Percentiles rank a stretch among this genome's conserved stretches.
These are phyloP conservation scores for Filobasidium uniguttulatum DNA, from an alignment of 1,284 basidiomycete genomes.

Conservation along the genomic window DNA sequence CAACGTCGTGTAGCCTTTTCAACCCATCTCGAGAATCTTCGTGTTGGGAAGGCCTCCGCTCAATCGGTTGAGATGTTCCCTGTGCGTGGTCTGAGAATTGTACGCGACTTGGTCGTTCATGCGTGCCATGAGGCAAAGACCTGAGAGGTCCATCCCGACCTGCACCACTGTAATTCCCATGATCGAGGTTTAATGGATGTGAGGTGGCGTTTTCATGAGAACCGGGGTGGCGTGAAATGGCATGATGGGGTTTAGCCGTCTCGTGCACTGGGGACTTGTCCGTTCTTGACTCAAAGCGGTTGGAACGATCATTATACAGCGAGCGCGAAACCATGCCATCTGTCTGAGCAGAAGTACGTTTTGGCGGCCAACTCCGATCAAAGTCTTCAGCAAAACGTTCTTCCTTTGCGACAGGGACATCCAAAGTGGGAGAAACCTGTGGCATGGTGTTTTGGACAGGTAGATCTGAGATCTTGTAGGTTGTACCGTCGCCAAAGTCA, in stretches of 20 bases:
- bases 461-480: constrained; percentile 58
- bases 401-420: constrained; percentile 26
- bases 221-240: not conserved
- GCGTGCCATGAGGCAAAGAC: no score
- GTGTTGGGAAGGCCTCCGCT: no score
- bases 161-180: no score
- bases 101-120: no score
- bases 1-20: no score
- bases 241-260: not conserved
- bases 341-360: constrained; percentile 5
- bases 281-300: constrained; percentile 51
- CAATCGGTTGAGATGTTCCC: no score
- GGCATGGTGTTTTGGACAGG: constrained; percentile 24
- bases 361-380: constrained; percentile 77
- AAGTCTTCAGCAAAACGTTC: constrained; percentile 55
- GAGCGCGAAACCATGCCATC: constrained; percentile 42
- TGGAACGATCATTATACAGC: constrained; percentile 81
- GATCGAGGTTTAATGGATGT: no score
- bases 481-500: constrained; percentile 81
- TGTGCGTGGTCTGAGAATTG: no score
- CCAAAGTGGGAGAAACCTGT: constrained; percentile 8
- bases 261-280: not conserved
- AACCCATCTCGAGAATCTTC: no score
- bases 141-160: no score
- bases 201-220: no score